Conservation (phyloP, 2,329 filamentous ascomycete species). For the Monosporascus sp. region DNA sequence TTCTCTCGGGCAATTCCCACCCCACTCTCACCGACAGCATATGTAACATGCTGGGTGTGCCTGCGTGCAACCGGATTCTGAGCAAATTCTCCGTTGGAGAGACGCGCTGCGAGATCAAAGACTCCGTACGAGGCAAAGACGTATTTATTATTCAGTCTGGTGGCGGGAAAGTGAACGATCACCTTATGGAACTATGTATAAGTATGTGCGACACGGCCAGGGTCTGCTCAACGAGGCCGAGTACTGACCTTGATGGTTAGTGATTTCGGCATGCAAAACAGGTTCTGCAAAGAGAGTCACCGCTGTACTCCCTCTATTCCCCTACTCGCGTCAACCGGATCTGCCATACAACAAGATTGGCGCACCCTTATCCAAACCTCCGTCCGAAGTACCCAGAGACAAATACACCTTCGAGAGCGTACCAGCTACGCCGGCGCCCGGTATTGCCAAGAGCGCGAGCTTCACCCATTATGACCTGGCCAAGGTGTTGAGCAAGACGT, state of each 20-base stretch:
- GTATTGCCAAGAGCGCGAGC: constrained; percentile 60
- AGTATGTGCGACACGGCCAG: constrained; percentile 33
- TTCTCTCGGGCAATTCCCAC: constrained; percentile 91
- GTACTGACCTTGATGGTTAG: constrained; percentile 18
- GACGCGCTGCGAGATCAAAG: constrained; percentile 90
- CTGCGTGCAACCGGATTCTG: constrained; percentile 77
- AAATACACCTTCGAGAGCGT: constrained; percentile 89
- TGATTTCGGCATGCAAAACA: constrained; percentile 95
- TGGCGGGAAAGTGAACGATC: constrained; percentile 89
- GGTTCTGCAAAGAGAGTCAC: constrained; percentile 91
- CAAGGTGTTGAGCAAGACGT: constrained; percentile 65
- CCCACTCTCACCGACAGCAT: constrained; percentile 81
- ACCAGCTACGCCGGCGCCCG: constrained; percentile 76
- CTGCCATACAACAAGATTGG: constrained; percentile 95
- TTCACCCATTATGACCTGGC: constrained; percentile 68
- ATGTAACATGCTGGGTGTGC: constrained; percentile 82
- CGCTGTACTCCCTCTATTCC: constrained; percentile 89
- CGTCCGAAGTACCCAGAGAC: constrained; percentile 43
- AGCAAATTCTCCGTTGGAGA: constrained; percentile 93
- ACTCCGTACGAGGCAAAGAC: constrained; percentile 96
- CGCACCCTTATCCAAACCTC: constrained; percentile 73
- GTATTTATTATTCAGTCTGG: constrained; percentile 97
- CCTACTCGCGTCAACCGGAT: constrained; percentile 93
- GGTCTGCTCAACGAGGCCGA: neutral
- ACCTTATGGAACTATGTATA: constrained; percentile 94